Evolutionary conservation across 768 basidiomycete species (phyloP), one percentile per base, ranked within the genome.

Genomic region (Pisolithus marmoratus): DNA sequence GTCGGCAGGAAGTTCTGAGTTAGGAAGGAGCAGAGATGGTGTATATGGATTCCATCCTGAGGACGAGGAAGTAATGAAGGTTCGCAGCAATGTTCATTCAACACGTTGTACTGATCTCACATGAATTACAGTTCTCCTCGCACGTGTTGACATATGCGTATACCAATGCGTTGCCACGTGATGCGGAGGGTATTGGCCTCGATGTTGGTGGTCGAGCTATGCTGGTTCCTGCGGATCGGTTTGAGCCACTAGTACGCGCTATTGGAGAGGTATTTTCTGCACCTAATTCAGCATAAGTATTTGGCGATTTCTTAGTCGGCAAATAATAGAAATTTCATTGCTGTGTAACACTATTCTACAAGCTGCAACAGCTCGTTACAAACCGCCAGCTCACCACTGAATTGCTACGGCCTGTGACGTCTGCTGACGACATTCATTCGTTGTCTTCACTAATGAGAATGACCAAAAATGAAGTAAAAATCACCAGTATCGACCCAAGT

Each of bases 21-120:
- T 56, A 27, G 62, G 58, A 49, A 40, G 29, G n/a, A 54, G 53
- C 11, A n/a, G 60, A 2, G 81, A 82, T 49, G 80, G 83, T 0
- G 71, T 82, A 5, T 87, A 84, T 60, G 71, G 82, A 2, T 95
- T 90, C 71, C 93, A 96, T 62, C 84, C 87, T 0, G 94, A 96
- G 64, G 94, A 96, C 66, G 84, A 85, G 38, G 73, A 74, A 38
- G 82, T 93, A 48, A 75, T 78, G 51, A 69, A 81, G 72, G 90
- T 89, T 47, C 42, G 79, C n/a, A n/a, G n/a, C n/a, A n/a, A n/a
- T n/a, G 59, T 44, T 24, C 14, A 1, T 38, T 34, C 12, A 11
- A 26, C 15, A 14, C 46, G 15, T 51, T 27, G 4, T 9, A 12
- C 17, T 34, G 40, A 31, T 37, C 11, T 41, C 43, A 20, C 17